A percentile compares a stretch with the other conserved stretches of the same genome.
Conservation (phyloP, 805 yeast genomes). For the Saturnispora diversa region DNA sequence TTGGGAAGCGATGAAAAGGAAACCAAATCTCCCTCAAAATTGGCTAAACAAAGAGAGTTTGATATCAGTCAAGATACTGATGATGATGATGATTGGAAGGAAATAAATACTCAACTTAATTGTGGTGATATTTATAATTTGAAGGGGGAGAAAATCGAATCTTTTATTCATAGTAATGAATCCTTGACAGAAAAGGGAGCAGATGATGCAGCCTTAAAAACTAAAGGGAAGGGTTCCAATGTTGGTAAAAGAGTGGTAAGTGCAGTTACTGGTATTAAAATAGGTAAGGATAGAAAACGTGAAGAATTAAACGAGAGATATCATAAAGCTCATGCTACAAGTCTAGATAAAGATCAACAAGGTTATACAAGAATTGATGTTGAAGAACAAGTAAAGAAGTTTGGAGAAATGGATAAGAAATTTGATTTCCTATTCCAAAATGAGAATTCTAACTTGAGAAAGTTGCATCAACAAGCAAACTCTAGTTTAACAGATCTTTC, state of each 20-base stretch:
- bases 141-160: slow-evolving; percentile 55
- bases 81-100: slow-evolving; percentile 65
- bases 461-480: slow-evolving; percentile 19
- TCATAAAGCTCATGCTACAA: slow-evolving; percentile 21
- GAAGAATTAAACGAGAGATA: slow-evolving; percentile 14
- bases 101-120: slow-evolving; percentile 76
- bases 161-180: slow-evolving; percentile 26
- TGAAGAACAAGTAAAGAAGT: slow-evolving; percentile 76
- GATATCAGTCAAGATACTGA: slow-evolving; percentile 18
- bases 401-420: slow-evolving; percentile 41
- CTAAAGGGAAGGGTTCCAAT: slow-evolving; percentile 10
- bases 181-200: slow-evolving; percentile 12
- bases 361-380: slow-evolving; percentile 88
- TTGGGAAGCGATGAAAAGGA: not conserved
- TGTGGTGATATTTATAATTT: slow-evolving; percentile 68
- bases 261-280: slow-evolving; percentile 11
- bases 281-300: slow-evolving; percentile 11
- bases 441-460: slow-evolving; percentile 28
- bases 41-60: slow-evolving; percentile 6
- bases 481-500: slow-evolving; percentile 9
- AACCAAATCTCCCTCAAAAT: not conserved
- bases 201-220: slow-evolving; percentile 1
- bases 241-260: slow-evolving; percentile 11
- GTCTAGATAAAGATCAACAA: slow-evolving; percentile 42
- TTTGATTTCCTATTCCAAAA: slow-evolving; percentile 44